Conservation (phyloP, 148 eudicot genomes). For the Silene latifolia region DNA sequence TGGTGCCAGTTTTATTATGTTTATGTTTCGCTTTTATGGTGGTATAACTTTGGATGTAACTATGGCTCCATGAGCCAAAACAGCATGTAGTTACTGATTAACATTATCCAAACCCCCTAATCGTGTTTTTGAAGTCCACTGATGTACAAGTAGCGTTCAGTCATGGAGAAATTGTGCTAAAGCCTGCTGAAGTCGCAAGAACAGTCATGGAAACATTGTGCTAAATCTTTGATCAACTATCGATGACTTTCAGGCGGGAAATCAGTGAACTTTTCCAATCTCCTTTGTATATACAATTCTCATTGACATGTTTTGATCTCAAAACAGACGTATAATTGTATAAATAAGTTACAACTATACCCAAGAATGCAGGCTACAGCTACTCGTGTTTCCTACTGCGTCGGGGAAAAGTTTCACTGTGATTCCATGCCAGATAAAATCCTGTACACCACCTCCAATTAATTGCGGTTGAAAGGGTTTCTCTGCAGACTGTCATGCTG, state of each 20-base stretch:
- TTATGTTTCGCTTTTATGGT: no score
- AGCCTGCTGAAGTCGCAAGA: no score
- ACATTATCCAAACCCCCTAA: not conserved
- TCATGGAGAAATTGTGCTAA: not conserved
- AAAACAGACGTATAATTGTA: constrained; percentile 1
- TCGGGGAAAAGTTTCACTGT: constrained; percentile 3
- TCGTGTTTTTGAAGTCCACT: not conserved
- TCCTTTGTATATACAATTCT: not conserved
- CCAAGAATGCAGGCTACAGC: not conserved
- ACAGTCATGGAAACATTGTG: not conserved
- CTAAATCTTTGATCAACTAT: not conserved
- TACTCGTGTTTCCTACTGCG: not conserved
- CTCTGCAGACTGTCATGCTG: constrained; percentile 23
- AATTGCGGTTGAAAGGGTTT: not conserved
- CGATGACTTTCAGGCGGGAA: not conserved
- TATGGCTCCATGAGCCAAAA: no score
- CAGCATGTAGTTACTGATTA: no score
- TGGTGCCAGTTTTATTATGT: no score
- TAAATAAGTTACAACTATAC: constrained; percentile 11
- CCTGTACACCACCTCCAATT: constrained; percentile 26
- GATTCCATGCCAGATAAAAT: constrained; percentile 7
- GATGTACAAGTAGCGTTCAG: no score
- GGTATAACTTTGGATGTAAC: no score
- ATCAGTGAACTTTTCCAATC: not conserved
- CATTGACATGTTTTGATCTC: constrained; percentile 1